Conservation (phyloP, 306 rosid genomes). For the Castanea mollissima region DNA sequence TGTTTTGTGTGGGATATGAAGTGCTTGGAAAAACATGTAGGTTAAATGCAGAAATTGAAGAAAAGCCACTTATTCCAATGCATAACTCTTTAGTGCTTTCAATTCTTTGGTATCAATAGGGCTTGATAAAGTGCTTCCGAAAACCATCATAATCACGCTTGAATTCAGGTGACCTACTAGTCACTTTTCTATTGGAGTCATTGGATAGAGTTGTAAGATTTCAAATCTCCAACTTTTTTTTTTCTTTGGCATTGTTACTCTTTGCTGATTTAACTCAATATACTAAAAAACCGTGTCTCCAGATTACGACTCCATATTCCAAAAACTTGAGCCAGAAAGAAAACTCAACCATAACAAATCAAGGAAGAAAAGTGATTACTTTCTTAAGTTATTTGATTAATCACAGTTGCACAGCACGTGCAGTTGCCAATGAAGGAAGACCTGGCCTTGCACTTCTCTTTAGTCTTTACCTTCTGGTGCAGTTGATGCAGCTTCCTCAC, state of each 20-base stretch:
- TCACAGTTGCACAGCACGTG: constrained; percentile 77
- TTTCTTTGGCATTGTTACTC: not conserved
- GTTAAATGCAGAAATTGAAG: too few species aligned
- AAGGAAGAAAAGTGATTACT: constrained; percentile 12
- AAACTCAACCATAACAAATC: constrained; percentile 21
- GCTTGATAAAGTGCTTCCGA: too few species aligned
- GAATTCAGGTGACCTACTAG: too few species aligned
- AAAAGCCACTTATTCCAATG: too few species aligned
- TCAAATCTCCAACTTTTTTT: too few species aligned
- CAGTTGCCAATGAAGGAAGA: constrained; percentile 68
- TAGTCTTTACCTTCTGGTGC: constrained; percentile 36
- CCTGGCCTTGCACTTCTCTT: constrained; percentile 47
- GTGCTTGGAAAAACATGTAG: too few species aligned
- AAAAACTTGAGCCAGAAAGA: constrained; percentile 15
- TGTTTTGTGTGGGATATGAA: too few species aligned
- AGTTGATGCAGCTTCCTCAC: constrained; percentile 31
- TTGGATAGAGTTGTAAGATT: too few species aligned
- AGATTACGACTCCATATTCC: constrained; percentile 35
- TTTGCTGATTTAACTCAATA: constrained; percentile 23
- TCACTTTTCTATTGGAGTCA: too few species aligned
- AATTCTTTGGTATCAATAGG: too few species aligned
- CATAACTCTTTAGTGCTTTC: too few species aligned
- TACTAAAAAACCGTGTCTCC: constrained; percentile 16
- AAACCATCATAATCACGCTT: too few species aligned
- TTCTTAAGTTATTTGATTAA: constrained; percentile 22